A percentile compares a stretch with the other conserved stretches of the same genome.
These are phyloP conservation scores for Wallemia hederae DNA, from an alignment of 1,284 basidiomycete species.

Conservation along the genomic window DNA sequence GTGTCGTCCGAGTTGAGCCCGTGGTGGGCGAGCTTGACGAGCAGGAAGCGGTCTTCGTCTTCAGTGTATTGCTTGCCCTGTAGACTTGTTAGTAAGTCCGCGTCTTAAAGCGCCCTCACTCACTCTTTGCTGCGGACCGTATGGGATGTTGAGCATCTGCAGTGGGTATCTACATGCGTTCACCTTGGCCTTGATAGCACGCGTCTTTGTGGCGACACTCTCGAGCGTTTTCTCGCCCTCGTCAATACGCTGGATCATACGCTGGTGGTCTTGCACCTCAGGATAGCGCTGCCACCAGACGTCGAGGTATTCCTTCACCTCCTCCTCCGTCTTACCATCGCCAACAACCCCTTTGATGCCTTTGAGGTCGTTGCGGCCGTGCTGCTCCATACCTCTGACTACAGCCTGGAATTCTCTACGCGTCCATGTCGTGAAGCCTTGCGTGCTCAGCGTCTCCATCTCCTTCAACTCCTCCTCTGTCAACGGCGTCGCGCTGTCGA, in stretches of 20 bases:
- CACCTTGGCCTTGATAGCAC: slow-evolving; percentile 44
- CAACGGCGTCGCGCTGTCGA: slow-evolving; percentile 50
- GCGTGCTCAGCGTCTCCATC: slow-evolving; percentile 45
- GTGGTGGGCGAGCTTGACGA: slow-evolving; percentile 71
- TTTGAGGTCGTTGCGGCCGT: slow-evolving; percentile 53
- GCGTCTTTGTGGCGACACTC: slow-evolving; percentile 13
- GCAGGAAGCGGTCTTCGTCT: slow-evolving; percentile 84
- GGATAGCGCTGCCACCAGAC: slow-evolving; percentile 77
- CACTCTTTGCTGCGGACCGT: slow-evolving; percentile 41
- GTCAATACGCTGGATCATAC: slow-evolving; percentile 45
- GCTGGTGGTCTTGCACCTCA: slow-evolving; percentile 51
- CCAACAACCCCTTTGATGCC: slow-evolving; percentile 49
- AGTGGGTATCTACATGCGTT: slow-evolving; percentile 53
- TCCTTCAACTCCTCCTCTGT: slow-evolving; percentile 52
- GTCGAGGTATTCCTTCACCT: slow-evolving; percentile 49
- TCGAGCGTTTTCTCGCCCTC: slow-evolving; percentile 57
- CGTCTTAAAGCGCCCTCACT: slow-evolving; percentile 3
- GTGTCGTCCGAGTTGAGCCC: slow-evolving; percentile 74
- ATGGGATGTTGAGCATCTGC: slow-evolving; percentile 79
- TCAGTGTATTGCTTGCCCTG: slow-evolving; percentile 82
- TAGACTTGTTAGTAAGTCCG: slow-evolving; percentile 2
- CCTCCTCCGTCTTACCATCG: slow-evolving; percentile 51
- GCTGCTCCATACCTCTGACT: slow-evolving; percentile 49
- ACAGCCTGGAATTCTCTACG: slow-evolving; percentile 80
- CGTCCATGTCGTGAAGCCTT: slow-evolving; percentile 73